Percentiles rank a stretch among this genome's conserved stretches.
These are phyloP conservation scores for Pulveroboletus sp. DNA, from an alignment of 768 basidiomycete species.

Conservation along the genomic window DNA sequence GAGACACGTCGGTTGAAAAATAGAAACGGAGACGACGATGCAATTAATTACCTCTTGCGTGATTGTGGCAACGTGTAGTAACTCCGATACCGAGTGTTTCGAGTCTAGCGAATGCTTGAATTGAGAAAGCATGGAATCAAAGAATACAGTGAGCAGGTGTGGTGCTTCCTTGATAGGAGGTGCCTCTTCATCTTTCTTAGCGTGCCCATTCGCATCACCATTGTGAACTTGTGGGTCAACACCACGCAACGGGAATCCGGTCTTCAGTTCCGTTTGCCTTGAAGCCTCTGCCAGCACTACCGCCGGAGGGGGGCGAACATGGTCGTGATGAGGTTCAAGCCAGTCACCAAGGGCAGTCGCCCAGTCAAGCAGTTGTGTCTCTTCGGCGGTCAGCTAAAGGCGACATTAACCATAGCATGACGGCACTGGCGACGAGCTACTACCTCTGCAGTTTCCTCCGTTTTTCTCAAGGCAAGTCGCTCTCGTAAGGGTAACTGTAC, in stretches of 20 bases:
- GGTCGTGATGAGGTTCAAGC: conserved; percentile 75
- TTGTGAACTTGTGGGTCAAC: conserved; percentile 42
- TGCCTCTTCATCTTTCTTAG: conserved; percentile 71
- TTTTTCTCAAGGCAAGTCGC: conserved; percentile 49
- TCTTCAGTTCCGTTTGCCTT: conserved; percentile 68
- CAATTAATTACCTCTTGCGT: conserved; percentile 61
- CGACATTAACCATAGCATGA: conserved; percentile 5
- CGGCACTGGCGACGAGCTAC: conserved; percentile 3
- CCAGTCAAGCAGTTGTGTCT: conserved; percentile 56
- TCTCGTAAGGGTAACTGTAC: conserved; percentile 53
- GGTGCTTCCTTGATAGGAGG: conserved; percentile 66
- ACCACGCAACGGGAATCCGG: conserved; percentile 64
- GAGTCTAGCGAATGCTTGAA: conserved; percentile 45
- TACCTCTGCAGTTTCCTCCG: conserved; percentile 58
- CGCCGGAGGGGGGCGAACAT: conserved; percentile 66
- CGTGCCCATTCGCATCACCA: conserved; percentile 37
- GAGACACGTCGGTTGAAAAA: conserved; percentile 1
- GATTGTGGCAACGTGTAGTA: conserved; percentile 72
- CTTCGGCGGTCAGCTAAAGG: conserved; percentile 63
- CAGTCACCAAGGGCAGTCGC: conserved; percentile 63
- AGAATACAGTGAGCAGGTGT: conserved; percentile 50
- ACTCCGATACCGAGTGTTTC: conserved; percentile 44
- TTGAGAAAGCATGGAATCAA: conserved; percentile 56
- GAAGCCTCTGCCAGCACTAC: conserved; percentile 74
- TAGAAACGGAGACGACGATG: background rate